These are phyloP conservation scores for Blastocystis sp. DNA, from an alignment of 352 stramenopile species.

Conservation along the genomic window DNA sequence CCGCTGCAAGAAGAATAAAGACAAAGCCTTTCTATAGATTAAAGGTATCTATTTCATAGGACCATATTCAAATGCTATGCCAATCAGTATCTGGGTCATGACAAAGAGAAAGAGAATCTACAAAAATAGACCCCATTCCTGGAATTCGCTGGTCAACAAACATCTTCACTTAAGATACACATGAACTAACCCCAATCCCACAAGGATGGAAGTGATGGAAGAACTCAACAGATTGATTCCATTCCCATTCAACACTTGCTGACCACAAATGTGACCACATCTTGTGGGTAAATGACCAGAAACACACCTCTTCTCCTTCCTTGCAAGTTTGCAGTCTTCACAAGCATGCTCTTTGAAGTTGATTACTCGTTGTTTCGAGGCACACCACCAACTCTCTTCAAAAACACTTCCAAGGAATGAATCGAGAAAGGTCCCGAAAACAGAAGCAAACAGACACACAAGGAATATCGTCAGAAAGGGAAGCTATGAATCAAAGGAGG, in stretches of 20 bases:
- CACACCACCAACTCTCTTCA: conserved; percentile 42
- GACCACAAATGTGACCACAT: conserved; percentile 24
- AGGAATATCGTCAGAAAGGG: not conserved
- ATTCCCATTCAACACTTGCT: not conserved
- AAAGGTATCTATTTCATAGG: too few species aligned
- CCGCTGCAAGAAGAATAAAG: not conserved
- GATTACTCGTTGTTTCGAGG: not conserved
- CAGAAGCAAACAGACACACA: conserved; percentile 1
- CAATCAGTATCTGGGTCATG: too few species aligned
- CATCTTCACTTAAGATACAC: conserved; percentile 2
- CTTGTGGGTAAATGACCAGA: not conserved
- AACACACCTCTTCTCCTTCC: not conserved
- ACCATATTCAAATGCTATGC: too few species aligned
- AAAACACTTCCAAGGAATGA: conserved; percentile 46
- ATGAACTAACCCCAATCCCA: not conserved
- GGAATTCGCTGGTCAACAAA: not conserved
- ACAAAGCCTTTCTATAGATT: not conserved
- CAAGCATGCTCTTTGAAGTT: not conserved
- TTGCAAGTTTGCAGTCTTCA: not conserved
- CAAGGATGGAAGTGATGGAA: conserved; percentile 1
- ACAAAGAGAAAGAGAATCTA: too few species aligned
- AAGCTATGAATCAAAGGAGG: not conserved
- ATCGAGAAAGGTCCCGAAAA: conserved; percentile 44
- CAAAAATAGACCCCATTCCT: too few species aligned
- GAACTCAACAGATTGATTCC: conserved; percentile 39